These are phyloP conservation scores for Aspergillus steynii DNA, from an alignment of 495 filamentous ascomycete genomes.

Conservation along the genomic window DNA sequence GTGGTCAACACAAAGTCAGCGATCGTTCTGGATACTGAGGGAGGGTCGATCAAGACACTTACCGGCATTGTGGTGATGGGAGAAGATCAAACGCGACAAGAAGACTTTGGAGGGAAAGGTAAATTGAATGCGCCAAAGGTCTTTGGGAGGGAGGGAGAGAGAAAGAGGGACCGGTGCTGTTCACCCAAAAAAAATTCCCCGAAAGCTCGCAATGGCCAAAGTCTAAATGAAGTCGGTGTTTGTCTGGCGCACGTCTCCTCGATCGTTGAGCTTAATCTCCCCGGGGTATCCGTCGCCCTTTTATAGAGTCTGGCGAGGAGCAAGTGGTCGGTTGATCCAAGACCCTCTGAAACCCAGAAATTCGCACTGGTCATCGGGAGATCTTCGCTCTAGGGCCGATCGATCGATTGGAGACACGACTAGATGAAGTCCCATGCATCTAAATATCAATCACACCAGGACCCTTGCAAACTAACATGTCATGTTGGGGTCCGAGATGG, in stretches of 20 bases:
- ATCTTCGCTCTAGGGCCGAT: conserved; percentile 27
- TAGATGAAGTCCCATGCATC: conserved; percentile 21
- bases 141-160: conserved; percentile 3
- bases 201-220: conserved; percentile 14
- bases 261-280: conserved; percentile 16
- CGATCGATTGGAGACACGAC: conserved; percentile 22
- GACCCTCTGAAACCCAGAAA: conserved; percentile 12
- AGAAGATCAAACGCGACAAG: neutral
- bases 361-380: conserved; percentile 23
- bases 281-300: conserved; percentile 10
- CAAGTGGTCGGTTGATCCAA: conserved; percentile 5
- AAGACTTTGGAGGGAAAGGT: neutral
- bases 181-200: neutral
- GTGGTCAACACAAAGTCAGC: neutral
- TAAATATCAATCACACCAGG: conserved; percentile 15
- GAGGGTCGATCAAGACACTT: neutral
- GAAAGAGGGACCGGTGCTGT: neutral
- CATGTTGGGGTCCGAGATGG: conserved; percentile 15
- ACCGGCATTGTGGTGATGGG: conserved; percentile 12
- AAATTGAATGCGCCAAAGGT: neutral
- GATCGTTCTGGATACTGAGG: conserved; percentile 11
- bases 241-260: conserved; percentile 11
- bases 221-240: conserved; percentile 2
- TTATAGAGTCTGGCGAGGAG: conserved; percentile 18
- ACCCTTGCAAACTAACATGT: conserved; percentile 25